Conservation (phyloP, 805 yeast genomes). For the Lipomyces starkeyi region DNA sequence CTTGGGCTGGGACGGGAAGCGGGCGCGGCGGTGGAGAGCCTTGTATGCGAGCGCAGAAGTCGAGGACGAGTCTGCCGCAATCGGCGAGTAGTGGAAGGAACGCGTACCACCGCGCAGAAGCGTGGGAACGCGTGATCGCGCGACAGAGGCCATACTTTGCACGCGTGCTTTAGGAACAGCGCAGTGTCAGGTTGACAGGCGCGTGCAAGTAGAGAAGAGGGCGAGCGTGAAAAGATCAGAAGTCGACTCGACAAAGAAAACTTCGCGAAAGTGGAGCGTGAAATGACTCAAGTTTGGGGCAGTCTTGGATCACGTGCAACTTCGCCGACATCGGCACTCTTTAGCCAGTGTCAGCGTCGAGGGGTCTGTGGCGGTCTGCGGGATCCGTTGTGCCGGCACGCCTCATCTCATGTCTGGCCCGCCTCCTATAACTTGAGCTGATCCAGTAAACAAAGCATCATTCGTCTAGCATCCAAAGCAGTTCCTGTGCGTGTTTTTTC, state of each 20-base stretch:
- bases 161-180: not conserved
- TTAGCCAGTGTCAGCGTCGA: not conserved
- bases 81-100: conserved; percentile 1
- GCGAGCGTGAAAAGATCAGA: not conserved
- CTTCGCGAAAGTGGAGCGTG: too few relatives aligned
- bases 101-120: conserved; percentile 10
- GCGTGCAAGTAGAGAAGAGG: not conserved
- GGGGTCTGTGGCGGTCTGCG: not conserved
- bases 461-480: not conserved
- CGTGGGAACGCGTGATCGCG: conserved; percentile 7
- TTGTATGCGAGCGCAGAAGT: conserved; percentile 96
- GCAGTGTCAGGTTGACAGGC: not conserved
- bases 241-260: not conserved
- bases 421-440: not conserved
- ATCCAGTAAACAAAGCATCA: not conserved
- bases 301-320: too few relatives aligned
- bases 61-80: conserved; percentile 49
- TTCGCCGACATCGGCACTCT: too few relatives aligned
- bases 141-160: conserved; percentile 3
- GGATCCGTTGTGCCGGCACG: not conserved
- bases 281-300: too few relatives aligned
- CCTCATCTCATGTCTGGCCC: not conserved
- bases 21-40: conserved; percentile 82
- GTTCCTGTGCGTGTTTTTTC: not conserved
- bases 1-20: conserved; percentile 90